These are phyloP conservation scores for Blastobotrys arbuscula DNA, from an alignment of 1,139 yeast species.

Conservation along the genomic window DNA sequence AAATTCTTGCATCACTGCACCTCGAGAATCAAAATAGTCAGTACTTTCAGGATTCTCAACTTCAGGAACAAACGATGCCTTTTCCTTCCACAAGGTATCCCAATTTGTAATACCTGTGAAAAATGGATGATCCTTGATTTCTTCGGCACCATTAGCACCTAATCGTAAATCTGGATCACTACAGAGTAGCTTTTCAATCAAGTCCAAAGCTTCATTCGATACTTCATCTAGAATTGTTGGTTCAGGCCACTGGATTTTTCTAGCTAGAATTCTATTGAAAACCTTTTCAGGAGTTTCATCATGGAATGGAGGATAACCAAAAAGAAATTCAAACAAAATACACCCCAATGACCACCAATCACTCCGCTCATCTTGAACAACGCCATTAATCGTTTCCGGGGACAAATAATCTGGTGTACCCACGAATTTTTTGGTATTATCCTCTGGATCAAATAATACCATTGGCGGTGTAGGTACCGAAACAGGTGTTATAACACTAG, in stretches of 20 bases:
- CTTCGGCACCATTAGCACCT: conserved; percentile 73
- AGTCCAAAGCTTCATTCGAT: conserved; percentile 65
- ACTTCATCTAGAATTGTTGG: conserved; percentile 37
- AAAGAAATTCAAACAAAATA: conserved; percentile 82
- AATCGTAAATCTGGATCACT: conserved; percentile 61
- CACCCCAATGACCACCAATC: conserved; percentile 99
- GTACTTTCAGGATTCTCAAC: conserved; percentile 81
- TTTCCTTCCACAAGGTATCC: conserved; percentile 66
- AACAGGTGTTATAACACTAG: neutral
- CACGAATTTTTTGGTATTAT: conserved; percentile 52
- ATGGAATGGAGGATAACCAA: conserved; percentile 95
- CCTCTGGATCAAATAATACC: conserved; percentile 27
- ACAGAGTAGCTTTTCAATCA: conserved; percentile 57
- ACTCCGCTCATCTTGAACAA: conserved; percentile 76
- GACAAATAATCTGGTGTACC: conserved; percentile 98
- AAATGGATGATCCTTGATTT: conserved; percentile 72
- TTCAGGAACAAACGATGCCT: conserved; percentile 79
- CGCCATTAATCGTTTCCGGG: conserved; percentile 89
- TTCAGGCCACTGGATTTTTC: conserved; percentile 79
- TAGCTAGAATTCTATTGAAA: conserved; percentile 69
- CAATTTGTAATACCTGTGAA: conserved; percentile 62
- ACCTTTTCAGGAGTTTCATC: conserved; percentile 75
- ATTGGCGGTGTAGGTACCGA: conserved; percentile 17
- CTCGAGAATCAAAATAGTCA: conserved; percentile 86
- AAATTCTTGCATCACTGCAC: conserved; percentile 49